Evolutionary conservation across 805 yeast species (phyloP).

Genomic region (Ogataea salicorniae): DNA sequence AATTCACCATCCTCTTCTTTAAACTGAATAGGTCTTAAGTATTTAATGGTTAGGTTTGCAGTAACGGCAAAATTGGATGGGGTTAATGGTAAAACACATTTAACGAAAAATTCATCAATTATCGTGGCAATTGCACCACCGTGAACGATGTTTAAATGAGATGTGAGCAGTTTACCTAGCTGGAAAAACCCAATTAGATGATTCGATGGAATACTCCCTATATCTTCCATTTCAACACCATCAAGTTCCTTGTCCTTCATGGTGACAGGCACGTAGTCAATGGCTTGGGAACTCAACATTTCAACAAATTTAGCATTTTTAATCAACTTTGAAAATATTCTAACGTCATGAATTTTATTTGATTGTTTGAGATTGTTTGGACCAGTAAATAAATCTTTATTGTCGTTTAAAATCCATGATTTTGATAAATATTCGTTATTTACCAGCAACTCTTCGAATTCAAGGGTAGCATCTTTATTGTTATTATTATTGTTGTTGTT

Average conservation of each 20-base stretch:
- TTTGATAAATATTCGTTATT: conserved; percentile 9
- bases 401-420: conserved; percentile 20
- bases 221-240: too few species aligned
- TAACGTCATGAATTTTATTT: conserved; percentile 18
- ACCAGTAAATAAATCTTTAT: conserved; percentile 25
- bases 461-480: not conserved
- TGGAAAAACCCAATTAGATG: conserved; percentile 42
- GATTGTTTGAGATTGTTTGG: conserved; percentile 18
- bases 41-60: conserved; percentile 39
- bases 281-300: not conserved
- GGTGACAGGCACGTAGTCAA: not conserved
- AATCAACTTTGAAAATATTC: conserved; percentile 16
- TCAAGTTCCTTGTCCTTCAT: too few species aligned
- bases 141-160: conserved; percentile 47
- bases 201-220: conserved; percentile 24
- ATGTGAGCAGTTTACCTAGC: conserved; percentile 39
- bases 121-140: conserved; percentile 51
- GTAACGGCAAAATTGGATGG: conserved; percentile 45
- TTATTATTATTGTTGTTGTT: not conserved
- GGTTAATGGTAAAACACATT: conserved; percentile 44
- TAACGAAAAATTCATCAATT: conserved; percentile 47
- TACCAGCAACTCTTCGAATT: not conserved
- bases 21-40: conserved; percentile 27
- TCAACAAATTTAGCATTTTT: conserved; percentile 4
- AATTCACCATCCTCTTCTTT: conserved; percentile 1